Conservation (phyloP, 78 protist species). For the Dictyostelium firmibasis region DNA sequence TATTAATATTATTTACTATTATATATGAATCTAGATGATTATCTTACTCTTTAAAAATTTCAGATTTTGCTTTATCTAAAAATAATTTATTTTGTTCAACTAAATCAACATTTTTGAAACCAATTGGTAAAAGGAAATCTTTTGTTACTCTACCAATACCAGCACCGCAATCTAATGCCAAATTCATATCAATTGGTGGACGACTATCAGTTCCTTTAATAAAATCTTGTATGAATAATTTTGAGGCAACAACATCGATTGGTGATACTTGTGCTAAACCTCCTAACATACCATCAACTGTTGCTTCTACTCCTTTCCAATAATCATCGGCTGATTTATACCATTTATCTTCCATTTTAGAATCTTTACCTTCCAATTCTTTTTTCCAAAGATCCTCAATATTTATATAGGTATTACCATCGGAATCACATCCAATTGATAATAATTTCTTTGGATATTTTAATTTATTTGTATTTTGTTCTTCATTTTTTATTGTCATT, state of each 20-base stretch:
- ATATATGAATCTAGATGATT: too few relatives aligned
- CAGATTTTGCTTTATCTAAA: conserved; percentile 78
- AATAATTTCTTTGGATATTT: conserved; percentile 57
- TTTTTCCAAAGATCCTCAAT: conserved; percentile 56
- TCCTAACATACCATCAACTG: conserved; percentile 88
- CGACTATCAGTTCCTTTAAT: not conserved
- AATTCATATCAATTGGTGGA: not conserved
- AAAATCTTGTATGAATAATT: conserved; percentile 29
- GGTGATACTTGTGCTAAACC: conserved; percentile 68
- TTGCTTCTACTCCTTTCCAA: conserved; percentile 80
- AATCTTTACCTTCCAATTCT: not conserved
- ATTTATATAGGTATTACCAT: conserved; percentile 18
- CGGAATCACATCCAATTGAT: not conserved
- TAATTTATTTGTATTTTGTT: not conserved
- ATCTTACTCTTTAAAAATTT: conserved; percentile 49
- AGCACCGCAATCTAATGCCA: conserved; percentile 91
- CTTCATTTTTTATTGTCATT: not conserved
- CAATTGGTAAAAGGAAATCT: conserved; percentile 65
- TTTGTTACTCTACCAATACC: conserved; percentile 91
- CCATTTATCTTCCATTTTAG: conserved; percentile 36
- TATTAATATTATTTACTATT: too few relatives aligned
- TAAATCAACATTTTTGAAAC: conserved; percentile 87
- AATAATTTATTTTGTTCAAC: conserved; percentile 81
- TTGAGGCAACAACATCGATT: conserved; percentile 32
- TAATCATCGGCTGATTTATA: conserved; percentile 68